Evolutionary conservation across 768 basidiomycete species (phyloP), one percentile per base, ranked within the genome.

Genomic region (Gloeophyllum trabeum): DNA sequence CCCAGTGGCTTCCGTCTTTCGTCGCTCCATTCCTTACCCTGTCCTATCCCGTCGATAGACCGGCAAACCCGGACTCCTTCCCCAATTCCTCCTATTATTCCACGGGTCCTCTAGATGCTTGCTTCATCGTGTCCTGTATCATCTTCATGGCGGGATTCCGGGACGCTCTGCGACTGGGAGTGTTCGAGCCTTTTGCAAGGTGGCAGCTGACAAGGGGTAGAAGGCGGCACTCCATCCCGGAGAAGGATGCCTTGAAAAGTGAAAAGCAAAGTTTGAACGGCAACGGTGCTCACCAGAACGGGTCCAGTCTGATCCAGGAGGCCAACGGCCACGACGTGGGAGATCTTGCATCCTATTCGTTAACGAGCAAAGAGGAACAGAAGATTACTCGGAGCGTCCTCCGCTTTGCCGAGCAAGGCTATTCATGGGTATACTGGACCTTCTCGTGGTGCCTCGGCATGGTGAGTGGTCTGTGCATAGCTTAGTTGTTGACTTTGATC

Each of bases 401-500:
- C 35, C 70, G 96, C 51, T 98, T 98, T 55, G 88, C 90, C 2
- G 96, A 99, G 59, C 96, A 99, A 62, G 86, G 90, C 43, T 98
- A 91, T 88, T 78, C 77, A 25, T 70, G 80, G 35, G 60, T 88
- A 39, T 98, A 94, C 60, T 91, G 87, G 55, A 64, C 75, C 30
- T 43, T 75, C 1, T 84, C 81, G 50, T 94, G 85, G 73, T 60
- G 60, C 18, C 78, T 79, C 57, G 94, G 94, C 22, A 50, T 89
- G 49, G 94, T 94, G n/a, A n/a, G n/a, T 56, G 61, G 92, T 79
- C n/a, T 40, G 10, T 30, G 18, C 46, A 42, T 41, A 42, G 47
- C 43, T 48, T 47, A 19, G 40, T 30, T 35, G 40, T 40, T 46
- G 22, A 35, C 24, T 43, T 48, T 36, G 24, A 37, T 42, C 6